Evolutionary conservation across 2,329 filamentous ascomycete genomes (phyloP), one percentile per base, ranked within the genome.

Genomic region (Trichoderma koningiopsis): DNA sequence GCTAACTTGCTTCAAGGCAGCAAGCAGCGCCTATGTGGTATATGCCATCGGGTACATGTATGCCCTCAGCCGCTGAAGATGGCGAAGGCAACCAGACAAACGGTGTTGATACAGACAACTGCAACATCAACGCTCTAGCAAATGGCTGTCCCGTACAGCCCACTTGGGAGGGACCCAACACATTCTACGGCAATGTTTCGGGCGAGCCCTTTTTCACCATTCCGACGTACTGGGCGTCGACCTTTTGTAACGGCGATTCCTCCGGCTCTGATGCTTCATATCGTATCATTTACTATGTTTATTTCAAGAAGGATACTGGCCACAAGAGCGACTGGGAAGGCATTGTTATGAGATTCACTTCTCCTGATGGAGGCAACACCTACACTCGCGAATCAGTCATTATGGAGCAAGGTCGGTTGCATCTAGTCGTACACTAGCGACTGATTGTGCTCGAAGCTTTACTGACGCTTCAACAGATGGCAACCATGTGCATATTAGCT

Each of bases 231-330:
- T 74, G 68, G 52, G 64, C 57, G 1, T 68, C 71, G 1, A 68
- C 55, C 7, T 69, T 71, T 24, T 73, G 73, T 27, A 31, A 55
- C 4, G 52, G 62, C 29, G 62, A 65, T 7, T 57, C 62, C 11
- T 57, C 61, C 11, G 61, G 61, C 22, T 64, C 61, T 1, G 71
- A 68, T 16, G 63, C 71, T 24, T 68, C 71, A 33, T 74, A 72
- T 72, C 72, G 71, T 24, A 71, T 75, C 56, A 72, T 72, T 13
- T 75, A 74, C 64, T 73, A 73, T 33, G 71, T 74, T 24, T 75
- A 74, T 67, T 75, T 74, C 66, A 73, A 74, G 69, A 75, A 74
- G 55, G 72, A 75, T 29, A 73, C 73, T 4, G 73, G 73, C 49
- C 72, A 75, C 55, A 75, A 70, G 66, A 73, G 71, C 37, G 73